phyloP scores from a whole-genome alignment of 768 basidiomycete genomes.

The Trametes sanguinea region DNA sequence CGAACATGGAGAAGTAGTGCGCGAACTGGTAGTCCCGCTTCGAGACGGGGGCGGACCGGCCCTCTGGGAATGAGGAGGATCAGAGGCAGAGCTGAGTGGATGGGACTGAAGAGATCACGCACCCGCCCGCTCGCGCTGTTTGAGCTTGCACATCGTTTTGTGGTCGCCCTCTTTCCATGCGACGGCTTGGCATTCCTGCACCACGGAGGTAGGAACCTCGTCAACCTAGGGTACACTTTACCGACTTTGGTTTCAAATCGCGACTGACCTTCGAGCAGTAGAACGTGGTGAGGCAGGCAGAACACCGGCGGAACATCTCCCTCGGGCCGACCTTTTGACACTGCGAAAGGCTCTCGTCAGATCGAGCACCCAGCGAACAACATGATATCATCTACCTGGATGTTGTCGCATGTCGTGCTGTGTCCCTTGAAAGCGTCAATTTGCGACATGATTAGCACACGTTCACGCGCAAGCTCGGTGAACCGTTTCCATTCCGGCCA shows the following conservation, averaged over 20 bases:
- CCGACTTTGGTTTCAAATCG: neutral
- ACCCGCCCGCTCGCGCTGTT: constrained; percentile 41
- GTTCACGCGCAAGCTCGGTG: constrained; percentile 31
- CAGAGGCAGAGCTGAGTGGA: neutral
- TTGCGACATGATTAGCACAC: constrained; percentile 29
- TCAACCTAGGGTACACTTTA: neutral
- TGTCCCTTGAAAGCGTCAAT: constrained; percentile 34
- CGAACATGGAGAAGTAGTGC: constrained; percentile 39
- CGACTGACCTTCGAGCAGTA: constrained; percentile 38
- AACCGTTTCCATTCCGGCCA: constrained; percentile 33
- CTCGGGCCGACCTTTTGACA: constrained; percentile 40
- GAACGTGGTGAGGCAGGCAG: constrained; percentile 37
- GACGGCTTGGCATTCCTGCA: constrained; percentile 36
- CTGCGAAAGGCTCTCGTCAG: constrained; percentile 19
- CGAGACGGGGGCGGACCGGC: constrained; percentile 35
- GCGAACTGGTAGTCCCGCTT: constrained; percentile 38
- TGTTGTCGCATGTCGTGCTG: constrained; percentile 40
- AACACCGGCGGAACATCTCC: constrained; percentile 39
- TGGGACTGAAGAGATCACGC: neutral
- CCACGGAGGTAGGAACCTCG: too few species aligned
- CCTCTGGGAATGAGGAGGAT: constrained; percentile 29
- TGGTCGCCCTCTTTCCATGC: constrained; percentile 43
- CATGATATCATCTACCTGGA: constrained; percentile 28
- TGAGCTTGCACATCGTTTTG: constrained; percentile 39
- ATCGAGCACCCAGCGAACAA: too few species aligned